A percentile compares a stretch with the other conserved stretches of the same genome.
phyloP scores from a whole-genome alignment of 2,329 filamentous ascomycete species.

The Curvularia sp. region DNA sequence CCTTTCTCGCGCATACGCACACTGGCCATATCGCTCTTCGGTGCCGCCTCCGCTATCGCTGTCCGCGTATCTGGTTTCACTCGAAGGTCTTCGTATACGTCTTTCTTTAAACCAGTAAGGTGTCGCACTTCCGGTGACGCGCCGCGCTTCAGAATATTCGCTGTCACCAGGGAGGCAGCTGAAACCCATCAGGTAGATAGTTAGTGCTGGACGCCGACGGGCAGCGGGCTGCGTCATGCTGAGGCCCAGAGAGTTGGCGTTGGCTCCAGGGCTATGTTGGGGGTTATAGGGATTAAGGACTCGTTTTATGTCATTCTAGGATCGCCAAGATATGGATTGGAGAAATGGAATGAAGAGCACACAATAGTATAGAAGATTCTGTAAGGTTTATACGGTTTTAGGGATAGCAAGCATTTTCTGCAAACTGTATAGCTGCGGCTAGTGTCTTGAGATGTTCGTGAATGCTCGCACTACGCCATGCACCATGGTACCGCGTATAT shows the following conservation, averaged over 20 bases:
- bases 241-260: not conserved
- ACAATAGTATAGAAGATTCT: not conserved
- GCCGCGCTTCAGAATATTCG: not conserved
- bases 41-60: not conserved
- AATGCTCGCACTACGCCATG: not conserved
- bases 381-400: not conserved
- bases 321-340: not conserved
- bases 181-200: slow-evolving; percentile 8
- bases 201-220: not conserved
- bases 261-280: not conserved
- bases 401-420: not conserved
- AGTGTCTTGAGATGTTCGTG: not conserved
- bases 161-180: not conserved
- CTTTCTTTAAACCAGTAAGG: slow-evolving; percentile 14
- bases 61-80: not conserved
- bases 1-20: not conserved
- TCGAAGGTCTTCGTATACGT: not conserved
- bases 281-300: not conserved
- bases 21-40: not conserved
- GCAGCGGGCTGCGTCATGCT: not conserved
- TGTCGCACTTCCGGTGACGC: not conserved
- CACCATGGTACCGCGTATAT: not conserved
- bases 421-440: not conserved
- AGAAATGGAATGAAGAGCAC: not conserved
- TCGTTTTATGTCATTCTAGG: not conserved